Evolutionary conservation across 345 rosid species (phyloP).

Genomic region (Aquilaria yunnanensis): DNA sequence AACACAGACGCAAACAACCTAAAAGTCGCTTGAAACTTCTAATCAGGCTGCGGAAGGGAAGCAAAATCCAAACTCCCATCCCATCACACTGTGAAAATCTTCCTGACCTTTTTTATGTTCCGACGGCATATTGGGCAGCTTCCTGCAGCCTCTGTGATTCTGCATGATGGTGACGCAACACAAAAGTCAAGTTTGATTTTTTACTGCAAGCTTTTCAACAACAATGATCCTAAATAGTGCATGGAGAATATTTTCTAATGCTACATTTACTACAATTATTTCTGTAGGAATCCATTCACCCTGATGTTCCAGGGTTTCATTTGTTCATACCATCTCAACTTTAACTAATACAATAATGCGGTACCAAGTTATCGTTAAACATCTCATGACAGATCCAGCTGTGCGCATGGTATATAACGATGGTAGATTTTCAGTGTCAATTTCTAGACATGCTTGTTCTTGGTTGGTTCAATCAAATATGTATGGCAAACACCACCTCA

Average conservation of each 20-base stretch:
- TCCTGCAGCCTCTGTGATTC: constrained; percentile 79
- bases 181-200: background rate
- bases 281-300: background rate
- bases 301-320: background rate
- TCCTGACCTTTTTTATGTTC: constrained; percentile 86
- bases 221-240: background rate
- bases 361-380: too few relatives aligned
- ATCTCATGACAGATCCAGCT: too few relatives aligned
- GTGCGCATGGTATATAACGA: too few relatives aligned
- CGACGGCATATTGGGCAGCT: constrained; percentile 82
- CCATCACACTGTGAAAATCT: constrained; percentile 64
- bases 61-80: background rate
- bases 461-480: too few relatives aligned
- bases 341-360: too few relatives aligned
- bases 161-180: constrained; percentile 25
- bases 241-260: background rate
- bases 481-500: too few relatives aligned
- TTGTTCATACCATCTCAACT: too few relatives aligned
- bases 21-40: background rate
- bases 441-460: too few relatives aligned
- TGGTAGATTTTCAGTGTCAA: too few relatives aligned
- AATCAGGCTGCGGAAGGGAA: background rate
- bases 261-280: background rate
- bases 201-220: background rate
- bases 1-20: too few relatives aligned